These are phyloP conservation scores for Teratosphaeria zuluensis DNA, from an alignment of 2,329 filamentous ascomycete genomes.

Conservation along the genomic window DNA sequence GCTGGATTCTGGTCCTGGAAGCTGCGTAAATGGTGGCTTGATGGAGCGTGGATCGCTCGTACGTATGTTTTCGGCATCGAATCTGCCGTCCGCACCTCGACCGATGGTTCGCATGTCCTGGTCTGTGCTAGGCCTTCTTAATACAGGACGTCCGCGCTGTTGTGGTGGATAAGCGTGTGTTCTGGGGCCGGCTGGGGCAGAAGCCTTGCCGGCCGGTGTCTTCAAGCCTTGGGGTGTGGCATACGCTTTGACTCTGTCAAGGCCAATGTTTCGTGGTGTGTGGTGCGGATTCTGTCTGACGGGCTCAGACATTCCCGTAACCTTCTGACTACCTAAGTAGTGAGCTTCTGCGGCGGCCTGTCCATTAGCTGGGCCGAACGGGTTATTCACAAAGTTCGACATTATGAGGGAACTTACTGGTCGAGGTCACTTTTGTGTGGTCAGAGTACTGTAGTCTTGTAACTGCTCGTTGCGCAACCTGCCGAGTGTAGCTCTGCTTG, in stretches of 20 bases:
- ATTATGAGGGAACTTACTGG: background rate
- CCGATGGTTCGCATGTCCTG: constrained; percentile 1
- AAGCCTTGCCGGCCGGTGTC: background rate
- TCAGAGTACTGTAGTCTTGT: background rate
- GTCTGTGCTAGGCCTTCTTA: background rate
- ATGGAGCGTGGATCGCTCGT: background rate
- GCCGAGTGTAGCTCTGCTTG: constrained; percentile 4
- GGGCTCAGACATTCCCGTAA: background rate
- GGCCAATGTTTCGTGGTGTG: background rate
- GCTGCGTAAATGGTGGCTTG: background rate
- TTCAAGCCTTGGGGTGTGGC: background rate
- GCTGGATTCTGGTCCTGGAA: background rate
- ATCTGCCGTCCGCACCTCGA: background rate
- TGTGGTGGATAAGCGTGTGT: background rate
- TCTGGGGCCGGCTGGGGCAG: background rate
- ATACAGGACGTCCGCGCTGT: background rate
- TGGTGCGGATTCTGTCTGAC: background rate
- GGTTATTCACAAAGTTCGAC: constrained; percentile 1
- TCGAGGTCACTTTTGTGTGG: background rate
- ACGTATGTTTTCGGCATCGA: background rate
- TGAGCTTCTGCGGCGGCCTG: background rate
- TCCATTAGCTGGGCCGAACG: background rate
- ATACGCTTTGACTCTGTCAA: background rate
- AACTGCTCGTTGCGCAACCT: background rate
- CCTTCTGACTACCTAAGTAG: background rate